phyloP scores from a whole-genome alignment of 2,329 filamentous ascomycete species.

The Lecanicillium sp. region DNA sequence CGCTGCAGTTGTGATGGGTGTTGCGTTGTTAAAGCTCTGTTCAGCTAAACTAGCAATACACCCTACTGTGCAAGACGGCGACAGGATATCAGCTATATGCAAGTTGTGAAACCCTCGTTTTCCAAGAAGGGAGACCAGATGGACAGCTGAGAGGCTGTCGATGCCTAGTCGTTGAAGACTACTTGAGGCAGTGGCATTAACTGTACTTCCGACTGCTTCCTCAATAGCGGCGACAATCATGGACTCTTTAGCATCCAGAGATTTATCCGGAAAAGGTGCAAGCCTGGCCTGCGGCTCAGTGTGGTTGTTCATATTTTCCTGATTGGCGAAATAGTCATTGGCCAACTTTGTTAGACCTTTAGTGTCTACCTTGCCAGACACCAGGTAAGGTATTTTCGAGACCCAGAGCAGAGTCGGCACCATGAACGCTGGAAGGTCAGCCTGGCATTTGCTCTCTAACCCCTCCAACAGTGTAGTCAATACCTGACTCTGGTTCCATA shows the following conservation, averaged over 20 bases:
- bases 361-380: conserved; percentile 14
- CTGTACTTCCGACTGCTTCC: conserved; percentile 8
- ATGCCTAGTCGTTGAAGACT: conserved; percentile 11
- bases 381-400: conserved; percentile 13
- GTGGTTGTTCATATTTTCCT: too few relatives aligned
- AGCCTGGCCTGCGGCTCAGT: too few relatives aligned
- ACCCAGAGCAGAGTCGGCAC: conserved; percentile 14
- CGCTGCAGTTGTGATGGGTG: too few relatives aligned
- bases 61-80: conserved; percentile 9
- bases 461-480: conserved; percentile 2
- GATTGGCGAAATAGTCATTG: too few relatives aligned
- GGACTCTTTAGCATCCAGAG: conserved; percentile 3
- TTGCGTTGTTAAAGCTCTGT: neutral
- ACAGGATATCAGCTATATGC: conserved; percentile 4
- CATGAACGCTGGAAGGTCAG: conserved; percentile 14
- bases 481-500: conserved; percentile 2
- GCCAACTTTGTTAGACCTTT: conserved; percentile 10
- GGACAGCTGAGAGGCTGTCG: conserved; percentile 14
- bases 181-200: conserved; percentile 6
- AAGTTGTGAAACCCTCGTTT: conserved; percentile 10
- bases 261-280: neutral
- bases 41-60: conserved; percentile 3
- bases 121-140: conserved; percentile 11
- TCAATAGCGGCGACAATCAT: conserved; percentile 9
- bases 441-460: conserved; percentile 9